These are phyloP conservation scores for Thelephora terrestris DNA, from an alignment of 1,284 basidiomycete species.

Conservation along the genomic window DNA sequence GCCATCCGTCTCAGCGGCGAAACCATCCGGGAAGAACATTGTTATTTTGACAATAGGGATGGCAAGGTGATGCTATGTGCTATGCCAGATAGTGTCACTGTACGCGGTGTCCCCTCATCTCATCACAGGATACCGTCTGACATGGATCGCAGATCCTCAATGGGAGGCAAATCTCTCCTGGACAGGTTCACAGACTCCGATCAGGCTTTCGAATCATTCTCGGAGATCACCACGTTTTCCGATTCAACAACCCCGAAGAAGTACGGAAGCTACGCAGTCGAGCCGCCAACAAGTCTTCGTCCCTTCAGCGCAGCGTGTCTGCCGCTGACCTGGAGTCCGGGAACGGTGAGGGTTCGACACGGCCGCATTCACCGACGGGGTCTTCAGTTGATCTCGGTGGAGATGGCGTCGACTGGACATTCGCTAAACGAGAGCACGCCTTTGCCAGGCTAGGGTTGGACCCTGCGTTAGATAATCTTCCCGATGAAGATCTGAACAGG, in stretches of 20 bases:
- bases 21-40: slow-evolving; percentile 89
- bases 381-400: slow-evolving; percentile 45
- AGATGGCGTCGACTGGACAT: slow-evolving; percentile 86
- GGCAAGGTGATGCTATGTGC: slow-evolving; percentile 79
- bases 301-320: slow-evolving; percentile 51
- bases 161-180: slow-evolving; percentile 74
- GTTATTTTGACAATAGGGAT: slow-evolving; percentile 80
- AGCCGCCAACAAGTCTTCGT: slow-evolving; percentile 51
- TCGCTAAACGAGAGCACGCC: slow-evolving; percentile 86
- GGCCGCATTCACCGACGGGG: slow-evolving; percentile 68
- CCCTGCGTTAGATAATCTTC: slow-evolving; percentile 81
- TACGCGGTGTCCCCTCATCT: slow-evolving; percentile 28
- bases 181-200: slow-evolving; percentile 69
- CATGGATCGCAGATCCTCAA: slow-evolving; percentile 65
- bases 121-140: slow-evolving; percentile 5
- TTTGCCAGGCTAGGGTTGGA: slow-evolving; percentile 75
- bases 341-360: slow-evolving; percentile 36
- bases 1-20: slow-evolving; percentile 89
- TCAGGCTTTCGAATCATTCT: slow-evolving; percentile 96
- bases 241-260: slow-evolving; percentile 94
- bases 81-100: slow-evolving; percentile 75
- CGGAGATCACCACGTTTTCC: slow-evolving; percentile 95
- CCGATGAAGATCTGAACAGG: slow-evolving; percentile 89
- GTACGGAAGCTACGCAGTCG: slow-evolving; percentile 85
- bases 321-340: slow-evolving; percentile 51